Conservation (phyloP, 2,329 filamentous ascomycete genomes). For the Parascedosporium putredinis region DNA sequence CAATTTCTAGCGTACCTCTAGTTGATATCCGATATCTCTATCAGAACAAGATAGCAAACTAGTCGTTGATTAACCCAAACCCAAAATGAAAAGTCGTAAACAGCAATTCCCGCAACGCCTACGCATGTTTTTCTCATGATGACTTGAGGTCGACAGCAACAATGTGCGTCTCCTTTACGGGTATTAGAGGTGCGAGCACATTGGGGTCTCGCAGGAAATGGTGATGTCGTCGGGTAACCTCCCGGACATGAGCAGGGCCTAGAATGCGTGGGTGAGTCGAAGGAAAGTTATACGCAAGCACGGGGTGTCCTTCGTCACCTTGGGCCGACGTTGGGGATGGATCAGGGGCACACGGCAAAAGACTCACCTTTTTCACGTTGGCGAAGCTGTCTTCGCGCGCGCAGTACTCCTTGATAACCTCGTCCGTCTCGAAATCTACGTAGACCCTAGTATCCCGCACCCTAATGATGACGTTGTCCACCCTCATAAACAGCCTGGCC, state of each 20-base stretch:
- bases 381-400: constrained; percentile 77
- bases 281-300: background rate
- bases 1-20: too few species aligned
- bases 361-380: constrained; percentile 57
- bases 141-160: constrained; percentile 31
- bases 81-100: too few species aligned
- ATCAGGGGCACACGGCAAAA: background rate
- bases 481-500: constrained; percentile 78
- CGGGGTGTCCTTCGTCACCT: too few species aligned
- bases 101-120: too few species aligned
- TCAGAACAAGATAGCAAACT: too few species aligned
- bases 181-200: constrained; percentile 57
- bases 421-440: constrained; percentile 70
- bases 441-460: constrained; percentile 87
- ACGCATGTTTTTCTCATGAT: too few species aligned
- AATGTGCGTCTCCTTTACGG: constrained; percentile 55
- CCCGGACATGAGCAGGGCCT: constrained; percentile 41
- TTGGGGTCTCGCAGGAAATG: constrained; percentile 70
- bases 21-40: too few species aligned
- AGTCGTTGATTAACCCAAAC: too few species aligned
- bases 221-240: constrained; percentile 61
- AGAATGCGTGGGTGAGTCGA: background rate
- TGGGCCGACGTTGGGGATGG: too few species aligned
- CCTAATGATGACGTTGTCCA: constrained; percentile 81
- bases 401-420: constrained; percentile 82